Conservation (phyloP, 805 yeast species). For the Candida silvatica region DNA sequence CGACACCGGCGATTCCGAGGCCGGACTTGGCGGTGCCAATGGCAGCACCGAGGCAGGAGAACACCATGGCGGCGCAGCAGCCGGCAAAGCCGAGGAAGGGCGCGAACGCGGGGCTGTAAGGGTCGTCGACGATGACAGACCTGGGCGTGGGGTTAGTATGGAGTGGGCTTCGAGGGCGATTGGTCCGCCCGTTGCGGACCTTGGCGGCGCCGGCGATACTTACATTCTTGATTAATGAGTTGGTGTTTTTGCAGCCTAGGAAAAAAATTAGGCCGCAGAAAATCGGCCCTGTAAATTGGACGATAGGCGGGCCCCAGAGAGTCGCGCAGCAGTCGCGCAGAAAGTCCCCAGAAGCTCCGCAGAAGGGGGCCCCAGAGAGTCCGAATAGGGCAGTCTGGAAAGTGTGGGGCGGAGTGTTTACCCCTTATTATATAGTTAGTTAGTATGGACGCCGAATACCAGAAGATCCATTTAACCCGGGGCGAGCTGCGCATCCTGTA, state of each 20-base stretch:
- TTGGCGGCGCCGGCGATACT: conserved; percentile 1
- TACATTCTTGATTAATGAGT: background rate
- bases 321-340: no score
- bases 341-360: no score
- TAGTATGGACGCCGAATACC: no score
- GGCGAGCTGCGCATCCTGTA: conserved; percentile 47
- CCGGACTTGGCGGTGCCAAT: conserved; percentile 98
- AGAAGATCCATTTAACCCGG: conserved; percentile 31
- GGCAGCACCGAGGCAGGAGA: conserved; percentile 97
- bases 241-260: background rate
- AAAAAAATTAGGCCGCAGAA: no score
- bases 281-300: no score
- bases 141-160: conserved; percentile 1
- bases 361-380: no score
- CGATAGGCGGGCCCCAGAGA: no score
- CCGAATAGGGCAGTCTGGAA: no score
- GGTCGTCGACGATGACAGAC: conserved; percentile 20
- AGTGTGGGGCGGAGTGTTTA: no score
- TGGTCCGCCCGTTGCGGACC: background rate
- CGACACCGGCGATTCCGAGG: conserved; percentile 96
- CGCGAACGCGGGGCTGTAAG: conserved; percentile 83
- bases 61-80: conserved; percentile 85
- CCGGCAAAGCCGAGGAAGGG: conserved; percentile 98
- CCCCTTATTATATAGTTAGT: no score
- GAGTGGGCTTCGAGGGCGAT: no score